Evolutionary conservation across 129 eudicot genomes (phyloP).

Genomic region (Chrysanthemum seticuspe): DNA sequence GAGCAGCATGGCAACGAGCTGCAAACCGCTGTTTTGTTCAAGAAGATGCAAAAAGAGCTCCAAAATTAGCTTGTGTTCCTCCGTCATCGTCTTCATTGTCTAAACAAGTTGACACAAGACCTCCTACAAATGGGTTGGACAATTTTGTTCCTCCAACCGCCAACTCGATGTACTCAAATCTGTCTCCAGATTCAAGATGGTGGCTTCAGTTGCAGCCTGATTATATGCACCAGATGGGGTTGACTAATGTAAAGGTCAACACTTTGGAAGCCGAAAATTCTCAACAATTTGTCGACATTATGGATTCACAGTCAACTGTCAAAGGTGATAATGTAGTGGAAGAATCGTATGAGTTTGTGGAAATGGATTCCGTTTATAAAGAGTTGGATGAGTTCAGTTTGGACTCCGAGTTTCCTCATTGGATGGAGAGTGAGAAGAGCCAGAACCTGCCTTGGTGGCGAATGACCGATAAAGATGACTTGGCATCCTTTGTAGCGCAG

Average conservation of each 20-base stretch:
- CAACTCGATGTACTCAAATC: constrained; percentile 46
- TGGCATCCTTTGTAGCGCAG: constrained; percentile 76
- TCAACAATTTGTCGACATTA: constrained; percentile 43
- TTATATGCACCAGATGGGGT: constrained; percentile 45
- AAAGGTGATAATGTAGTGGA: constrained; percentile 31
- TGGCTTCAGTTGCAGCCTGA: constrained; percentile 81
- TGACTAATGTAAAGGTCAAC: constrained; percentile 38
- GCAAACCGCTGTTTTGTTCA: constrained; percentile 95
- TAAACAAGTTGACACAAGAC: constrained; percentile 54
- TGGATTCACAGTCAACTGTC: constrained; percentile 36
- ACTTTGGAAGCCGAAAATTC: constrained; percentile 25
- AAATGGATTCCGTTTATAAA: constrained; percentile 49
- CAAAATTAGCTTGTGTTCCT: constrained; percentile 84
- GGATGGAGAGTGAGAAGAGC: constrained; percentile 54
- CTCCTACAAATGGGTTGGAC: constrained; percentile 34
- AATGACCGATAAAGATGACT: constrained; percentile 66
- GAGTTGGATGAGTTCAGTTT: constrained; percentile 41
- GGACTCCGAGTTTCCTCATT: constrained; percentile 48
- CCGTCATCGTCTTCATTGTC: constrained; percentile 48
- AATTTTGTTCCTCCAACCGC: constrained; percentile 44
- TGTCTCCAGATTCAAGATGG: constrained; percentile 75
- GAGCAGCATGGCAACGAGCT: constrained; percentile 97
- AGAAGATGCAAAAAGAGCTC: constrained; percentile 98
- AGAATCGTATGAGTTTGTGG: constrained; percentile 54
- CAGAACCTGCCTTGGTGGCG: constrained; percentile 82